Evolutionary conservation across 306 rosid genomes (phyloP).

Genomic region (Crataegus laevigata): DNA sequence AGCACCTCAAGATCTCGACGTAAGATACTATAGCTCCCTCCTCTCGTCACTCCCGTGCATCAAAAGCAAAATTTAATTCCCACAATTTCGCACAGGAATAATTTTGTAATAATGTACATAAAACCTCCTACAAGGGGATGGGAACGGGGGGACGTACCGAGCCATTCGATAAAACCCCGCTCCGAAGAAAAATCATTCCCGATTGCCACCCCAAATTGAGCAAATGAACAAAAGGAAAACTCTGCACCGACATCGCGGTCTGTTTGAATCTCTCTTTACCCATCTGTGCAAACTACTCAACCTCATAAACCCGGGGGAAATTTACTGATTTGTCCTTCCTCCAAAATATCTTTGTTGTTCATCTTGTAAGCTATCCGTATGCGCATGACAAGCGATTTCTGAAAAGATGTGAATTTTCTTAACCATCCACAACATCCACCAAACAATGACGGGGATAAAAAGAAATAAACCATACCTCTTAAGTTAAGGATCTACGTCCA

Average conservation of each 20-base stretch:
- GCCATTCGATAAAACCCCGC: constrained; percentile 35
- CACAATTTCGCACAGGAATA: constrained; percentile 45
- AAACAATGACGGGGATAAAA: not conserved
- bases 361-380: constrained; percentile 85
- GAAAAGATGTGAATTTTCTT: constrained; percentile 29
- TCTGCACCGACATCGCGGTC: constrained; percentile 22
- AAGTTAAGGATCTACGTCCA: not conserved
- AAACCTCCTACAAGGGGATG: constrained; percentile 30
- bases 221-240: constrained; percentile 16
- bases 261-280: constrained; percentile 28
- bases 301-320: constrained; percentile 77
- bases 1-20: constrained; percentile 42
- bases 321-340: constrained; percentile 84
- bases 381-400: constrained; percentile 96
- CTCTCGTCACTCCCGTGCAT: constrained; percentile 30
- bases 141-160: constrained; percentile 20
- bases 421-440: constrained; percentile 16
- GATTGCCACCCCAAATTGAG: constrained; percentile 28
- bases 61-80: constrained; percentile 57
- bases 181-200: constrained; percentile 30
- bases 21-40: constrained; percentile 26
- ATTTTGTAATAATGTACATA: constrained; percentile 66
- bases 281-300: constrained; percentile 16
- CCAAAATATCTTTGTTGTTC: constrained; percentile 75
- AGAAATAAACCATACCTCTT: not conserved